Evolutionary conservation across 2,329 filamentous ascomycete genomes (phyloP).

Genomic region (Xylaria digitata): DNA sequence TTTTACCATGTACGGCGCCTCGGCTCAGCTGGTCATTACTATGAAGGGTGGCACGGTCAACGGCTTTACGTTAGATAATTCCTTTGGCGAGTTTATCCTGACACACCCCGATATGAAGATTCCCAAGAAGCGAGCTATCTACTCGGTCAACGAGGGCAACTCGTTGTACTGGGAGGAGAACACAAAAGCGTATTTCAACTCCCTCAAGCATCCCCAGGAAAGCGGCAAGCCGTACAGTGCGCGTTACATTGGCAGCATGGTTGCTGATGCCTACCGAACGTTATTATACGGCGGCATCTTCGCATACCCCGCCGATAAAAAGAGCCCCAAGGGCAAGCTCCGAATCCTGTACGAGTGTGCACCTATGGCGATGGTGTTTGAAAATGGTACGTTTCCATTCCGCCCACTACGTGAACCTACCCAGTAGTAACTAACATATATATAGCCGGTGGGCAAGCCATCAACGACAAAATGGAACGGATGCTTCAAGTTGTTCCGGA

Average conservation of each 20-base stretch:
- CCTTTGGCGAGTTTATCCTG: slow-evolving; percentile 97
- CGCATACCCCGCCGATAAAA: slow-evolving; percentile 96
- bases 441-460: slow-evolving; percentile 87
- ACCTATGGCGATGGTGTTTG: slow-evolving; percentile 98
- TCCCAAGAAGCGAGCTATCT: slow-evolving; percentile 83
- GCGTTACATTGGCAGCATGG: slow-evolving; percentile 97
- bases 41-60: slow-evolving; percentile 94
- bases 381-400: slow-evolving; percentile 79
- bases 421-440: slow-evolving; percentile 46
- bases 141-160: slow-evolving; percentile 99
- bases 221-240: slow-evolving; percentile 91
- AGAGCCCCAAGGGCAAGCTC: slow-evolving; percentile 98
- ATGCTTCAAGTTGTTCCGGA: slow-evolving; percentile 92
- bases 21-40: slow-evolving; percentile 94
- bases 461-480: slow-evolving; percentile 89
- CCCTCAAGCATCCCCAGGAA: slow-evolving; percentile 81
- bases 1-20: slow-evolving; percentile 99
- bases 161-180: slow-evolving; percentile 93
- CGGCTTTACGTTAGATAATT: slow-evolving; percentile 97
- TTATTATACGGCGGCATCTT: slow-evolving; percentile 96
- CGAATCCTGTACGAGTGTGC: slow-evolving; percentile 98
- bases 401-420: background rate
- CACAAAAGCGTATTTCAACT: slow-evolving; percentile 88
- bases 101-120: slow-evolving; percentile 95
- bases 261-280: slow-evolving; percentile 96